Percentiles rank a stretch among this genome's conserved stretches.
phyloP scores from a whole-genome alignment of 2,329 filamentous ascomycete species.

The Mycocentrospora acerina region DNA sequence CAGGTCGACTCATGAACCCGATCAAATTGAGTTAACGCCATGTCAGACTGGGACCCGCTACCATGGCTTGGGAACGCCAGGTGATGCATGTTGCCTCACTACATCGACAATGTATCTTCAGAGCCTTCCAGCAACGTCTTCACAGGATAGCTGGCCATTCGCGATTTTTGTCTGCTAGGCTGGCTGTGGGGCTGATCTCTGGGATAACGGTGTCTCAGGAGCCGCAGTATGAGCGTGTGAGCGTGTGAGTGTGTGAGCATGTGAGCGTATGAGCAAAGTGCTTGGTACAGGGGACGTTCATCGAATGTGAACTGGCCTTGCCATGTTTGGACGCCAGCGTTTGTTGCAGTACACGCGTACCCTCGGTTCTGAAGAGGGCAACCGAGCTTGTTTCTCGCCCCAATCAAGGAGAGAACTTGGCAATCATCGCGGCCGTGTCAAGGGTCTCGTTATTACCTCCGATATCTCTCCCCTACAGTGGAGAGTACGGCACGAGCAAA shows the following conservation, averaged over 20 bases:
- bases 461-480: slow-evolving; percentile 16
- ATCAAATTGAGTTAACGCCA: slow-evolving; percentile 25
- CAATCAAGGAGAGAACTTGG: no score
- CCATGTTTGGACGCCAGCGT: no score
- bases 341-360: no score
- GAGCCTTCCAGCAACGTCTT: slow-evolving; percentile 16
- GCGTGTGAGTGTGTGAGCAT: no score
- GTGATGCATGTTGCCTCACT: slow-evolving; percentile 28
- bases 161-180: slow-evolving; percentile 6
- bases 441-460: slow-evolving; percentile 8
- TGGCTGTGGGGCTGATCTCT: slow-evolving; percentile 11
- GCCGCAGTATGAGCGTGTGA: no score
- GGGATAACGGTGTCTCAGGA: no score
- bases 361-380: no score
- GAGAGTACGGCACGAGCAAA: slow-evolving; percentile 19
- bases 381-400: no score
- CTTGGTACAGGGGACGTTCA: no score
- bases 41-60: slow-evolving; percentile 20
- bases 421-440: no score
- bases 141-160: neutral
- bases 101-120: slow-evolving; percentile 23
- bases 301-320: no score
- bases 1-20: slow-evolving; percentile 20
- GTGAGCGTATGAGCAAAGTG: no score
- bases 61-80: slow-evolving; percentile 33